A percentile compares a stretch with the other conserved stretches of the same genome.
These are phyloP conservation scores for Obelidium mucronatum DNA, from an alignment of 192 early-diverging fungal species.

Conservation along the genomic window DNA sequence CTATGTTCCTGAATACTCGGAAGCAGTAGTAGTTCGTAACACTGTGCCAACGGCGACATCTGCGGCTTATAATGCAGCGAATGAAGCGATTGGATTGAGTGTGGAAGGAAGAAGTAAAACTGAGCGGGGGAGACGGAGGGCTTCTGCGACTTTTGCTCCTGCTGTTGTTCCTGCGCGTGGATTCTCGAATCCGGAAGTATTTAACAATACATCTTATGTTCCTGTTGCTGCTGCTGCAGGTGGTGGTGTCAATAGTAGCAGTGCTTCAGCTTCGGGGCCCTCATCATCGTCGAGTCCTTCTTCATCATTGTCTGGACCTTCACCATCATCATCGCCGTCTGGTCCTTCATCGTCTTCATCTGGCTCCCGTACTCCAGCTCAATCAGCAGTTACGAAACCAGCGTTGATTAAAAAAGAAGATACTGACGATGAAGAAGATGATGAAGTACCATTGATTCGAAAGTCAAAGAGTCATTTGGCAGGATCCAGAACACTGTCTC, in stretches of 20 bases:
- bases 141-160: not conserved
- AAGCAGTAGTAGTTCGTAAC: not conserved
- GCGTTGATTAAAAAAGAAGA: not conserved
- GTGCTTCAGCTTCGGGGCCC: not conserved
- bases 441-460: constrained; percentile 15
- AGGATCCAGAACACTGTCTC: too few species aligned
- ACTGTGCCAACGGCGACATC: not conserved
- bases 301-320: too few species aligned
- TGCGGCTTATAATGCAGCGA: too few species aligned
- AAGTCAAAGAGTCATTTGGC: not conserved
- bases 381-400: too few species aligned
- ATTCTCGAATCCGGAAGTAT: constrained; percentile 30
- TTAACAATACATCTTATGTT: not conserved
- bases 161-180: not conserved
- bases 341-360: not conserved
- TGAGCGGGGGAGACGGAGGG: not conserved
- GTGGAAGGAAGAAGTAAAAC: not conserved
- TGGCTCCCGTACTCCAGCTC: not conserved
- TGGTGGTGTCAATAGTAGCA: not conserved
- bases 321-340: not conserved
- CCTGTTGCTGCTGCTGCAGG: not conserved
- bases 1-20: constrained; percentile 1
- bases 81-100: too few species aligned
- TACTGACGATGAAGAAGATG: constrained; percentile 1
- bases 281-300: not conserved